These are phyloP conservation scores for Lasiodiplodia sp. DNA, from an alignment of 2,329 filamentous ascomycete species.

Conservation along the genomic window DNA sequence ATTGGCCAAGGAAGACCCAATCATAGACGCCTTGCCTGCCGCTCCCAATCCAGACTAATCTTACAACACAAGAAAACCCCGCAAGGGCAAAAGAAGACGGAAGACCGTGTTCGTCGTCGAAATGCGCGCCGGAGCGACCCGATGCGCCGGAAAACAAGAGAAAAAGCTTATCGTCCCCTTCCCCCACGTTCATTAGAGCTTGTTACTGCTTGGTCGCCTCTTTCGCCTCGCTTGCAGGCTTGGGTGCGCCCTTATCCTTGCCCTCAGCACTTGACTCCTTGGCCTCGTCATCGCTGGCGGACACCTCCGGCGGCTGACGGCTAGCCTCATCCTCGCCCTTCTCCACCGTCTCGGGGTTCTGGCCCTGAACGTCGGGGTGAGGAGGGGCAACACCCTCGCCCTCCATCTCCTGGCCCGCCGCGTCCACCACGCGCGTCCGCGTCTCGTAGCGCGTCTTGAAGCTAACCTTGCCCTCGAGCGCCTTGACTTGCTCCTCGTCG, in stretches of 20 bases:
- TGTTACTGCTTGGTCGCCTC: slow-evolving; percentile 41
- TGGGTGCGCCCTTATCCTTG: slow-evolving; percentile 40
- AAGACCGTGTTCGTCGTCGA: slow-evolving; percentile 26
- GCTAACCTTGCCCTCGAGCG: slow-evolving; percentile 88
- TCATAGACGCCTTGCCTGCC: slow-evolving; percentile 22
- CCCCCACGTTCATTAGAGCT: slow-evolving; percentile 26
- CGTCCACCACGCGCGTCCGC: slow-evolving; percentile 83
- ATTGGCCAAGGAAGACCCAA: slow-evolving; percentile 1
- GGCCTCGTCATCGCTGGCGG: slow-evolving; percentile 49
- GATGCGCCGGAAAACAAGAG: slow-evolving; percentile 13
- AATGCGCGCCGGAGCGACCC: slow-evolving; percentile 15
- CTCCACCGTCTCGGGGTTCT: slow-evolving; percentile 63
- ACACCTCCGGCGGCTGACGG: slow-evolving; percentile 50
- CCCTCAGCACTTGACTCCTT: slow-evolving; percentile 55
- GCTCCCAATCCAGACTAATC: slow-evolving; percentile 20
- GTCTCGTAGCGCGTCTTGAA: slow-evolving; percentile 97
- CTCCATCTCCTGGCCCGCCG: slow-evolving; percentile 73
- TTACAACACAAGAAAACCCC: slow-evolving; percentile 15
- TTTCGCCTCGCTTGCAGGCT: slow-evolving; percentile 49
- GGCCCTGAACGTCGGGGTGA: slow-evolving; percentile 65
- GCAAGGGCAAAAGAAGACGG: slow-evolving; percentile 14
- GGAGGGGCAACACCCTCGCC: slow-evolving; percentile 56
- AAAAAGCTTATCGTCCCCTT: slow-evolving; percentile 26
- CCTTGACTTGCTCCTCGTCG: slow-evolving; percentile 77
- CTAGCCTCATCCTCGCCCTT: slow-evolving; percentile 46